A percentile compares a stretch with the other conserved stretches of the same genome.
phyloP scores from a whole-genome alignment of 2,329 filamentous ascomycete genomes.

The Aspergillus hiratsukae region DNA sequence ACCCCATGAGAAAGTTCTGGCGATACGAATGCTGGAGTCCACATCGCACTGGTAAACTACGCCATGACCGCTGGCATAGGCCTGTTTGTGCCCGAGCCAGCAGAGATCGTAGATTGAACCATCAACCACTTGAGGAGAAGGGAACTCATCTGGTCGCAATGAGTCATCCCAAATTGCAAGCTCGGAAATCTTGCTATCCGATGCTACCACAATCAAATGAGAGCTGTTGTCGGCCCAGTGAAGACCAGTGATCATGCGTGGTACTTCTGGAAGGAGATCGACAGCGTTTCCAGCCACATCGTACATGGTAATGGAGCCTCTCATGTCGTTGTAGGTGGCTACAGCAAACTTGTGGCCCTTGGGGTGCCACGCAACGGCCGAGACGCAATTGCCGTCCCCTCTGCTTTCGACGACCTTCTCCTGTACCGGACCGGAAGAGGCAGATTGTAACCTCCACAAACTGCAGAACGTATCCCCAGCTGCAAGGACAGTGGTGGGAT shows the following conservation, averaged over 20 bases:
- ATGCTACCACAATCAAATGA: slow-evolving; percentile 42
- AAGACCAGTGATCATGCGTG: slow-evolving; percentile 41
- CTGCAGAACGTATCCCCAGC: slow-evolving; percentile 43
- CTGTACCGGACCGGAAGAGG: slow-evolving; percentile 23
- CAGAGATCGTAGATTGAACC: slow-evolving; percentile 40
- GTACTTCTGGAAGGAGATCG: slow-evolving; percentile 43
- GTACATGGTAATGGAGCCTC: slow-evolving; percentile 43
- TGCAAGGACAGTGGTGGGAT: slow-evolving; percentile 39
- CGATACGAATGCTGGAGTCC: slow-evolving; percentile 34
- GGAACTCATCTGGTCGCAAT: slow-evolving; percentile 33
- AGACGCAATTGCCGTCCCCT: slow-evolving; percentile 34
- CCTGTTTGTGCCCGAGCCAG: slow-evolving; percentile 35
- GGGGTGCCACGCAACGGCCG: slow-evolving; percentile 44
- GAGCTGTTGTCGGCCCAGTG: slow-evolving; percentile 39
- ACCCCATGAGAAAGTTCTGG: slow-evolving; percentile 30
- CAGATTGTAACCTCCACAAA: slow-evolving; percentile 39
- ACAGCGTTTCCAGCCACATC: slow-evolving; percentile 40
- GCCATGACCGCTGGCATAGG: slow-evolving; percentile 39
- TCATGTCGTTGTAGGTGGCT: slow-evolving; percentile 41
- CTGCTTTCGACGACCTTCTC: slow-evolving; percentile 35
- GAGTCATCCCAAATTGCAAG: slow-evolving; percentile 43
- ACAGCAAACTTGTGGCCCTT: slow-evolving; percentile 43
- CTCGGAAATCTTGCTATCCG: slow-evolving; percentile 37
- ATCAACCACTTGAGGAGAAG: slow-evolving; percentile 32
- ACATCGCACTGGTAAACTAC: slow-evolving; percentile 38